Conservation (phyloP, 1,284 basidiomycete species). For the Microbotryomycetes sp. region DNA sequence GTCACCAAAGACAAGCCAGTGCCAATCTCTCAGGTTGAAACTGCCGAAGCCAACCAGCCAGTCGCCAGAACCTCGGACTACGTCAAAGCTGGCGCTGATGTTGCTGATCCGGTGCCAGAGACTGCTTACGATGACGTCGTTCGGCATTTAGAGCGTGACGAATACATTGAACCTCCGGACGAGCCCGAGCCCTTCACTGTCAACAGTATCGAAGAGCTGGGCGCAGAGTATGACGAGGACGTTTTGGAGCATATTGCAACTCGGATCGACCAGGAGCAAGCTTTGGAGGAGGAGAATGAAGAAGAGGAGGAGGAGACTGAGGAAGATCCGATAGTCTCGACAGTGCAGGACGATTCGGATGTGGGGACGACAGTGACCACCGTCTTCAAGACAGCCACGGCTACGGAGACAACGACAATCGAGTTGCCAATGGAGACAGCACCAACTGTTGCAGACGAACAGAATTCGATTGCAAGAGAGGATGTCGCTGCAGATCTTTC, state of each 20-base stretch:
- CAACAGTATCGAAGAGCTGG: neutral
- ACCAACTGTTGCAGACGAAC: neutral
- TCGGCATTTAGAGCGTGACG: too few relatives aligned
- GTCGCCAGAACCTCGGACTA: too few relatives aligned
- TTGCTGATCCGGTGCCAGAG: too few relatives aligned
- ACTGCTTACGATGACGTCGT: too few relatives aligned
- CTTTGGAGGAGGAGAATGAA: neutral
- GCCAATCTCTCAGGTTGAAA: too few relatives aligned
- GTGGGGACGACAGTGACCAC: neutral
- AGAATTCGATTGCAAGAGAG: neutral
- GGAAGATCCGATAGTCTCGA: neutral
- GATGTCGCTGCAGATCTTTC: neutral
- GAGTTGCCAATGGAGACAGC: neutral
- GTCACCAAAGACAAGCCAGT: neutral
- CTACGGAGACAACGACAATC: neutral
- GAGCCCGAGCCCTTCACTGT: too few relatives aligned
- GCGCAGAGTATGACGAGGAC: neutral
- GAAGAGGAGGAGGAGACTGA: neutral
- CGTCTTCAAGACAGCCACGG: neutral
- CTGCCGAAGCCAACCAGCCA: too few relatives aligned
- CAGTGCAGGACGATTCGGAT: neutral
- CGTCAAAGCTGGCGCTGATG: too few relatives aligned
- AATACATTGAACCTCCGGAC: too few relatives aligned
- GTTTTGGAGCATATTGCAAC: neutral
- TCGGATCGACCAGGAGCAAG: neutral